A percentile compares a stretch with the other conserved stretches of the same genome.
Evolutionary conservation across 495 filamentous ascomycete genomes (phyloP).

Genomic region (Aspergillus olivimuriae): DNA sequence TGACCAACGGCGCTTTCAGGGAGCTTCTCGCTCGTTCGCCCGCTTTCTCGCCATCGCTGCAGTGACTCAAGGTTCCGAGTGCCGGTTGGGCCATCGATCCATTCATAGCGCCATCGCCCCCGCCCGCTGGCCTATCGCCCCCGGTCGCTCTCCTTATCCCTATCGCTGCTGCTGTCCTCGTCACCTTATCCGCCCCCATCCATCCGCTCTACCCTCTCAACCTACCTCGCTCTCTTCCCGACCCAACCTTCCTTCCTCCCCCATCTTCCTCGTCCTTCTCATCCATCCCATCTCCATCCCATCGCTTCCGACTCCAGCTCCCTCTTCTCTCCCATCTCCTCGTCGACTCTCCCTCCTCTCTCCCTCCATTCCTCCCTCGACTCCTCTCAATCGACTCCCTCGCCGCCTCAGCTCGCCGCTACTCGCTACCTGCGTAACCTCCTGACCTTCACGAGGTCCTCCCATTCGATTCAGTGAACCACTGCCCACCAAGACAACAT

Average conservation of each 20-base stretch:
- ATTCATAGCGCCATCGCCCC: slow-evolving; percentile 18
- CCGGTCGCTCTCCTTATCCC: slow-evolving; percentile 14
- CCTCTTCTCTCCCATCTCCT: slow-evolving; percentile 6
- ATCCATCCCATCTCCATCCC: slow-evolving; percentile 13
- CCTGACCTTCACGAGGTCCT: too few species aligned
- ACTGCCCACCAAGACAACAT: too few species aligned
- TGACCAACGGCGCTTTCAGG: neutral
- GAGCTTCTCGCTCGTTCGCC: slow-evolving; percentile 16
- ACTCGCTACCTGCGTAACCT: too few species aligned
- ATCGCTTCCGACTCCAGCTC: slow-evolving; percentile 12
- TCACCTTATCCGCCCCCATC: slow-evolving; percentile 3
- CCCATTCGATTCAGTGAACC: too few species aligned
- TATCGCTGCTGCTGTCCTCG: slow-evolving; percentile 6
- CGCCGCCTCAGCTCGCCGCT: too few species aligned
- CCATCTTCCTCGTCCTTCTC: slow-evolving; percentile 25
- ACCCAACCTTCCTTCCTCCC: slow-evolving; percentile 4
- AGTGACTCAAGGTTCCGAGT: slow-evolving; percentile 13
- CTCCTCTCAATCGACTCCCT: neutral
- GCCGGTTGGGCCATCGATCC: slow-evolving; percentile 13
- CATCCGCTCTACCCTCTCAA: too few species aligned
- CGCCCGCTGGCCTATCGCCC: slow-evolving; percentile 11
- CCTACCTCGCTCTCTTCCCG: too few species aligned
- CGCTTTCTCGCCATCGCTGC: slow-evolving; percentile 13
- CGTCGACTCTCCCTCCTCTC: slow-evolving; percentile 1
- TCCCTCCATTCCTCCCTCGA: neutral